phyloP scores from a whole-genome alignment of 2,329 filamentous ascomycete genomes.

The Colletotrichum melonis region DNA sequence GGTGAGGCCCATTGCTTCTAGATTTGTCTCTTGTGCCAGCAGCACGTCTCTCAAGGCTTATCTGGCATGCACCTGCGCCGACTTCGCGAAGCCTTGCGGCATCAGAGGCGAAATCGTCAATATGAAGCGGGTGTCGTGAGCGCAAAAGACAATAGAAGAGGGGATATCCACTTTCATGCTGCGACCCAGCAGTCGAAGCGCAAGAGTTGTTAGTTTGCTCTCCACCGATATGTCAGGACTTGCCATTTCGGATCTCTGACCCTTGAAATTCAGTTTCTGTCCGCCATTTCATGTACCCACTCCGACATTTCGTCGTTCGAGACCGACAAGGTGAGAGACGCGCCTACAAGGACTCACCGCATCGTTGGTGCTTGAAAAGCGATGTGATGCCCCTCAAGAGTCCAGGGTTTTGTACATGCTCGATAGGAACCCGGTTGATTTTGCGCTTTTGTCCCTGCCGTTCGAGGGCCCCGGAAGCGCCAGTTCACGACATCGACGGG shows the following conservation, averaged over 20 bases:
- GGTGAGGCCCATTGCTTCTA: background rate
- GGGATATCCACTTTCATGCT: background rate
- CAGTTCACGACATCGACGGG: background rate
- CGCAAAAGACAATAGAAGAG: background rate
- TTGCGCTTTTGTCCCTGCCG: background rate
- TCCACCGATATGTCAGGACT: constrained; percentile 6
- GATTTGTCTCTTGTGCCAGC: background rate
- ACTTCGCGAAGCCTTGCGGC: background rate
- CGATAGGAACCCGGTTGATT: background rate
- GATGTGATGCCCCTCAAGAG: constrained; percentile 4
- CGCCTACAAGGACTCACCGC: constrained; percentile 31
- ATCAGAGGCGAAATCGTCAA: background rate
- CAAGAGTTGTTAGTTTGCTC: background rate
- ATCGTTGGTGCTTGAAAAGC: constrained; percentile 21
- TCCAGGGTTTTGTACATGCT: background rate
- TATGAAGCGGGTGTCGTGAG: background rate
- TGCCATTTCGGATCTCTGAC: background rate
- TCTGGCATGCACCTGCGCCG: background rate
- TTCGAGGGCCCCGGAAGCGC: constrained; percentile 4
- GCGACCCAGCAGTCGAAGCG: background rate
- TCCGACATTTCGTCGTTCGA: constrained; percentile 15
- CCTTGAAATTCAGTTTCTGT: background rate
- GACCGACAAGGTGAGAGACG: constrained; percentile 11
- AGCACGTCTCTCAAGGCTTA: background rate
- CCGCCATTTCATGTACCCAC: constrained; percentile 13